Percentiles rank a stretch among this genome's conserved stretches.
These are phyloP conservation scores for Dissophora globulifera DNA, from an alignment of 192 early-diverging fungal genomes.

Conservation along the genomic window DNA sequence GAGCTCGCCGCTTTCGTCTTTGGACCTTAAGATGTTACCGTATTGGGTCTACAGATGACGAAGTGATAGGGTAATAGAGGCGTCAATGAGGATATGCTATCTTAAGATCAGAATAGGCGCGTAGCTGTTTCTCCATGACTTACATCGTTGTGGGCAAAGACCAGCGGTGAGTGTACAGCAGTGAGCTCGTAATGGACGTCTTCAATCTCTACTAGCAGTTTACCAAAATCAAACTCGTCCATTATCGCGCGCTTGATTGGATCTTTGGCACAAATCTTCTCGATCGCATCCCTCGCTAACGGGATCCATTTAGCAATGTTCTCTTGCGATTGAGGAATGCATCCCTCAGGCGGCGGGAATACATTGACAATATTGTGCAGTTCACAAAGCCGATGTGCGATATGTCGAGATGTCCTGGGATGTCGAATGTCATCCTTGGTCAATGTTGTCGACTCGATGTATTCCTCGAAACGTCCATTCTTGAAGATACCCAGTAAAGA, in stretches of 20 bases:
- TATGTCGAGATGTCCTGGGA: constrained; percentile 69
- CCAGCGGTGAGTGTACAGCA: constrained; percentile 67
- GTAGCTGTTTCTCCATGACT: too few relatives aligned
- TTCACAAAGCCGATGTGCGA: constrained; percentile 77
- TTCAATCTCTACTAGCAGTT: constrained; percentile 62
- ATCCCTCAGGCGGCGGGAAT: constrained; percentile 62
- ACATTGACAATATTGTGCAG: constrained; percentile 76
- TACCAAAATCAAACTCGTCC: constrained; percentile 58
- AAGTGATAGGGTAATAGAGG: too few relatives aligned
- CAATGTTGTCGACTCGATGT: constrained; percentile 78
- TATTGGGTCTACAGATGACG: constrained; percentile 71
- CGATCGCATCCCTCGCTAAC: constrained; percentile 51
- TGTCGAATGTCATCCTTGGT: constrained; percentile 75
- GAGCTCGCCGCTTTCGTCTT: constrained; percentile 66
- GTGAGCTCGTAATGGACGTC: constrained; percentile 52
- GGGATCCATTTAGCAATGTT: constrained; percentile 74
- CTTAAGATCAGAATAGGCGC: too few relatives aligned
- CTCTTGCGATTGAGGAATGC: constrained; percentile 71
- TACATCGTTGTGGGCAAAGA: constrained; percentile 92
- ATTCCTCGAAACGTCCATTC: constrained; percentile 92
- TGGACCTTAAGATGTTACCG: constrained; percentile 81
- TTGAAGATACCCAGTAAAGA: constrained; percentile 77
- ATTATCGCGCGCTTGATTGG: constrained; percentile 27
- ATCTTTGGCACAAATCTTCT: constrained; percentile 36
- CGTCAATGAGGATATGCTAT: not conserved